Evolutionary conservation across 768 basidiomycete species (phyloP).

Genomic region (Lyophyllum decastes): DNA sequence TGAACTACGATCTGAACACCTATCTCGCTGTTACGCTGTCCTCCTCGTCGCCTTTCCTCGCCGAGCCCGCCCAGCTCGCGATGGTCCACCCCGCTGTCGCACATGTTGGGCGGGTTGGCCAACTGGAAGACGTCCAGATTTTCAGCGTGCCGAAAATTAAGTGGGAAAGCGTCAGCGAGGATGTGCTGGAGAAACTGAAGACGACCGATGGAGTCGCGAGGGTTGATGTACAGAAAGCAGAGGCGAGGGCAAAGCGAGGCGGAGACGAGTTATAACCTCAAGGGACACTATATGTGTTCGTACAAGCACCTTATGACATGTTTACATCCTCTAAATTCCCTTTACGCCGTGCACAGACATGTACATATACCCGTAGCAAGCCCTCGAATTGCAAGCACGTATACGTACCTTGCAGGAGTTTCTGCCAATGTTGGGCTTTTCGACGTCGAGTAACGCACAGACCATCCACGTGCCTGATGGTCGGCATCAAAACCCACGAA

Average conservation of each 20-base stretch:
- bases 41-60: slow-evolving; percentile 17
- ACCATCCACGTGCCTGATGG: not conserved
- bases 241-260: slow-evolving; percentile 23
- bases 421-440: not conserved
- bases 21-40: slow-evolving; percentile 31
- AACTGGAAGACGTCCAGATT: slow-evolving; percentile 30
- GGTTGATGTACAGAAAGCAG: slow-evolving; percentile 28
- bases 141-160: slow-evolving; percentile 29
- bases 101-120: slow-evolving; percentile 33
- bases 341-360: not conserved
- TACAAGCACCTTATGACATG: not conserved
- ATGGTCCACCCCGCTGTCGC: slow-evolving; percentile 25
- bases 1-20: slow-evolving; percentile 23
- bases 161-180: slow-evolving; percentile 24
- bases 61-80: slow-evolving; percentile 23
- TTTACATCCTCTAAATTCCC: not conserved
- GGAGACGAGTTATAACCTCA: slow-evolving; percentile 25
- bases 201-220: slow-evolving; percentile 23
- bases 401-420: not conserved
- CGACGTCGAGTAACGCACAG: not conserved
- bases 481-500: not conserved
- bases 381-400: too few species aligned
- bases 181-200: slow-evolving; percentile 23
- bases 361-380: too few species aligned
- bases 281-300: not conserved